A percentile compares a stretch with the other conserved stretches of the same genome.
These are phyloP conservation scores for Craspedostauros australis DNA, from an alignment of 108 stramenopile species.

Conservation along the genomic window DNA sequence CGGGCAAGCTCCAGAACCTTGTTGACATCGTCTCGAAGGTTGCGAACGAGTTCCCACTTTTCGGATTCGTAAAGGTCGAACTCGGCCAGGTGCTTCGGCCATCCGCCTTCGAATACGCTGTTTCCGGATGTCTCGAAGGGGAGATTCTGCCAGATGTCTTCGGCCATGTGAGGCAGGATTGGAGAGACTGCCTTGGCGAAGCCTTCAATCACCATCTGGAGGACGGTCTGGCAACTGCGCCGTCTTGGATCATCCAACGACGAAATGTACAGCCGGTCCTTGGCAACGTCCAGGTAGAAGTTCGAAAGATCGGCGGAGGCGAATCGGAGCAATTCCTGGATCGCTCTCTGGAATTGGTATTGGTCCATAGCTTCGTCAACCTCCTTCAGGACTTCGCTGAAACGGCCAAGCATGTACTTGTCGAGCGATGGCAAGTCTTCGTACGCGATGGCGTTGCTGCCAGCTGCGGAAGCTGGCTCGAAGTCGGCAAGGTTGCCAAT, in stretches of 20 bases:
- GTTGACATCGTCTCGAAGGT: conserved; percentile 82
- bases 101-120: conserved; percentile 80
- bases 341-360: conserved; percentile 84
- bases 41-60: conserved; percentile 64
- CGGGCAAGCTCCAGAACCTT: conserved; percentile 77
- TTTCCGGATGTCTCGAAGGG: conserved; percentile 56
- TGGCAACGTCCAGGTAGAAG: conserved; percentile 96
- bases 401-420: conserved; percentile 91
- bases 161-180: conserved; percentile 94
- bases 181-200: conserved; percentile 86
- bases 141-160: conserved; percentile 95
- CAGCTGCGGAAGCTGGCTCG: conserved; percentile 47
- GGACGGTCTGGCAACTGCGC: conserved; percentile 88
- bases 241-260: conserved; percentile 77
- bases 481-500: conserved; percentile 92
- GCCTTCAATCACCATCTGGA: conserved; percentile 78
- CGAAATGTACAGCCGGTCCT: conserved; percentile 95
- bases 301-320: conserved; percentile 89
- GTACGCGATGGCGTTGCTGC: conserved; percentile 62
- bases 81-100: conserved; percentile 40
- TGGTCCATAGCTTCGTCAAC: conserved; percentile 82
- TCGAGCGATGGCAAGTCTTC: conserved; percentile 88
- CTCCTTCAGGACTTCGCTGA: conserved; percentile 70
- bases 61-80: conserved; percentile 54
- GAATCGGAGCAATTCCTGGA: conserved; percentile 85